A percentile compares a stretch with the other conserved stretches of the same genome.
Evolutionary conservation across 768 basidiomycete genomes (phyloP).

Genomic region (Rhodotorula toruloides): DNA sequence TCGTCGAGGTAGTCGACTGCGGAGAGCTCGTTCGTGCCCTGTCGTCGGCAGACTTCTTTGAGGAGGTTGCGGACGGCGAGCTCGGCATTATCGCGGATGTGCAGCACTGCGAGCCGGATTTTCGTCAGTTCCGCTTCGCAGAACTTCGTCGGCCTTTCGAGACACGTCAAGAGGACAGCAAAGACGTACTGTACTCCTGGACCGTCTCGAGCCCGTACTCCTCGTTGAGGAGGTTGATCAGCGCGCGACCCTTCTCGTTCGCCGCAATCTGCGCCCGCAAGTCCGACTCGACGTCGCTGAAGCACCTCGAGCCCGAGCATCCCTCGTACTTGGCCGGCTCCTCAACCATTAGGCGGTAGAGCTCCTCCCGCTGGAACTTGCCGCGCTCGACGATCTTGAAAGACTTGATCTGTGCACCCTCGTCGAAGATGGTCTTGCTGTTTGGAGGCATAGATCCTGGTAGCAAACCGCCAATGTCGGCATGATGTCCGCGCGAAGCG

Average conservation of each 20-base stretch:
- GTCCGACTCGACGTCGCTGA: constrained; percentile 84
- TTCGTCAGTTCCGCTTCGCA: not conserved
- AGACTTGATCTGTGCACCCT: constrained; percentile 86
- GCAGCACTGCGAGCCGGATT: constrained; percentile 37
- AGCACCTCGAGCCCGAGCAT: constrained; percentile 72
- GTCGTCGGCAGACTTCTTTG: constrained; percentile 59
- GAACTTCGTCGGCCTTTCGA: too few species aligned
- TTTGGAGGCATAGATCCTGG: constrained; percentile 86
- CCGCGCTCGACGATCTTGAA: constrained; percentile 86
- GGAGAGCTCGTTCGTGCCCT: constrained; percentile 53
- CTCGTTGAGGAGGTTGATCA: constrained; percentile 56
- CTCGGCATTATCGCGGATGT: constrained; percentile 85
- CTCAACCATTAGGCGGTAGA: constrained; percentile 74
- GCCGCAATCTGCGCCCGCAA: constrained; percentile 91
- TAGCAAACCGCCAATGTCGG: constrained; percentile 86
- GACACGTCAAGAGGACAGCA: too few species aligned
- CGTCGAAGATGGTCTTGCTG: constrained; percentile 82
- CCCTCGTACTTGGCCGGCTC: constrained; percentile 55
- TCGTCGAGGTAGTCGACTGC: constrained; percentile 82
- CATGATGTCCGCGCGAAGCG: constrained; percentile 88
- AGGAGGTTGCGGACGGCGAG: constrained; percentile 75
- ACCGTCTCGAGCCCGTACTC: constrained; percentile 82
- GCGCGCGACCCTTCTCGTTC: constrained; percentile 57
- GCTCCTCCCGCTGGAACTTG: constrained; percentile 67
- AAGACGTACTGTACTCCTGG: constrained; percentile 49